These are phyloP conservation scores for Echria macrotheca DNA, from an alignment of 495 filamentous ascomycete species.

Conservation along the genomic window DNA sequence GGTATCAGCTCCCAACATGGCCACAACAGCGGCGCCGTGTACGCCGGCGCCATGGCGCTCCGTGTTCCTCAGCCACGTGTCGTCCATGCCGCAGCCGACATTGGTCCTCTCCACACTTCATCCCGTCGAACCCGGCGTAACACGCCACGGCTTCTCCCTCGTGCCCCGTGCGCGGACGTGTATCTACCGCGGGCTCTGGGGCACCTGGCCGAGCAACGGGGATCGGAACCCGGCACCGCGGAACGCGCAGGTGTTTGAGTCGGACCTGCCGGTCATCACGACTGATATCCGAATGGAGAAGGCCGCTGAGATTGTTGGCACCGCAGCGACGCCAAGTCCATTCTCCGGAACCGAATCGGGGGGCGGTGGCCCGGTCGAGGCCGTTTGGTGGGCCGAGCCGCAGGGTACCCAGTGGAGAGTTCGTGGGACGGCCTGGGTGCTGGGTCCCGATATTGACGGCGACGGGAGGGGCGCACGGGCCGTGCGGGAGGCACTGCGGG, in stretches of 20 bases:
- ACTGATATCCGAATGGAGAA: conserved; percentile 88
- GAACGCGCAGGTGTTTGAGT: conserved; percentile 66
- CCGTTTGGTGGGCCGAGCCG: conserved; percentile 74
- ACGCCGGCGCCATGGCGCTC: conserved; percentile 57
- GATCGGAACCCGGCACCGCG: conserved; percentile 54
- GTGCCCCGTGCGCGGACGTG: conserved; percentile 45
- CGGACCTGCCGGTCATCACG: conserved; percentile 74
- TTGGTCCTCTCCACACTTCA: conserved; percentile 69
- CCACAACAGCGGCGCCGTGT: too few relatives aligned
- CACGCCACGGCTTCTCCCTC: not conserved
- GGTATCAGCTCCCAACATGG: not conserved
- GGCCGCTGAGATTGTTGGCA: conserved; percentile 57
- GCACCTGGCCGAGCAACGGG: conserved; percentile 60
- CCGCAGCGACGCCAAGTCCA: not conserved
- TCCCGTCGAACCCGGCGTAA: conserved; percentile 24
- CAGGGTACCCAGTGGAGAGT: conserved; percentile 78
- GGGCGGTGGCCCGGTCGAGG: conserved; percentile 69
- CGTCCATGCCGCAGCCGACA: conserved; percentile 53
- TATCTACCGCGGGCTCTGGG: conserved; percentile 80
- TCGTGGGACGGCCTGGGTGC: conserved; percentile 64
- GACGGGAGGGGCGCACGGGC: conserved; percentile 38
- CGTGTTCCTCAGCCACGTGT: conserved; percentile 59
- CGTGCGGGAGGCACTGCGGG: conserved; percentile 41
- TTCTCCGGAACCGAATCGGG: conserved; percentile 28
- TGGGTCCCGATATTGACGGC: conserved; percentile 53